phyloP scores from a whole-genome alignment of 192 early-diverging fungal genomes.

The Mortierella hygrophila region DNA sequence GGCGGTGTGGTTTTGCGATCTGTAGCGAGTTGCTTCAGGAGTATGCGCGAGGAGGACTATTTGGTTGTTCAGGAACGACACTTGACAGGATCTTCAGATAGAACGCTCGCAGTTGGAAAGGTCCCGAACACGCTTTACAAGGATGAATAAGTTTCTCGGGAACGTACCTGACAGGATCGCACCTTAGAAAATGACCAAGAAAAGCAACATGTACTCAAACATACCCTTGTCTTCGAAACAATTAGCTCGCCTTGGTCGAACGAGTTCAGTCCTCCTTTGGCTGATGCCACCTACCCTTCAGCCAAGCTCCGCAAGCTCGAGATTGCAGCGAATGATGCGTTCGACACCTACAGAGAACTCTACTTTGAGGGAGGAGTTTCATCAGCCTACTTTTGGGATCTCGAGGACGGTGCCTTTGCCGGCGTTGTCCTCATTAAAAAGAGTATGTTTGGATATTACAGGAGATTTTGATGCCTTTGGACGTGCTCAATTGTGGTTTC shows the following conservation, averaged over 20 bases:
- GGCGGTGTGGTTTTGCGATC: not conserved
- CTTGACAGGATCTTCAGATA: too few relatives aligned
- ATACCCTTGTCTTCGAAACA: not conserved
- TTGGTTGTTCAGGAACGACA: too few relatives aligned
- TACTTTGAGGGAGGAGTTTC: constrained; percentile 97
- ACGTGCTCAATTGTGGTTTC: not conserved
- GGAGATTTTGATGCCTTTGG: not conserved
- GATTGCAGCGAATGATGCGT: constrained; percentile 93
- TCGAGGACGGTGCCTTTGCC: constrained; percentile 86
- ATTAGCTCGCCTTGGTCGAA: constrained; percentile 96
- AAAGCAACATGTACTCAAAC: not conserved
- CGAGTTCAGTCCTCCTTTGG: constrained; percentile 89
- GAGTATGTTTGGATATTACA: constrained; percentile 61
- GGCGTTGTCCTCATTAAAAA: constrained; percentile 97
- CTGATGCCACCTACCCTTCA: constrained; percentile 85
- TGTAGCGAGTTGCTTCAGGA: not conserved
- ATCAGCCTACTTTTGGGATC: constrained; percentile 97
- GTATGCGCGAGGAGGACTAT: too few relatives aligned
- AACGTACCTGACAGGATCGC: not conserved
- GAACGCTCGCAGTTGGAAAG: too few relatives aligned
- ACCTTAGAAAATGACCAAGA: not conserved
- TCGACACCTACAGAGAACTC: constrained; percentile 95
- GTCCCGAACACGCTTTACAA: too few relatives aligned
- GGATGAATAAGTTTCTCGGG: too few relatives aligned
- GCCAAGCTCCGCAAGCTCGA: constrained; percentile 90